Percentiles rank a stretch among this genome's conserved stretches.
Conservation (phyloP, 352 stramenopile species). For the Phytophthora meadii region DNA sequence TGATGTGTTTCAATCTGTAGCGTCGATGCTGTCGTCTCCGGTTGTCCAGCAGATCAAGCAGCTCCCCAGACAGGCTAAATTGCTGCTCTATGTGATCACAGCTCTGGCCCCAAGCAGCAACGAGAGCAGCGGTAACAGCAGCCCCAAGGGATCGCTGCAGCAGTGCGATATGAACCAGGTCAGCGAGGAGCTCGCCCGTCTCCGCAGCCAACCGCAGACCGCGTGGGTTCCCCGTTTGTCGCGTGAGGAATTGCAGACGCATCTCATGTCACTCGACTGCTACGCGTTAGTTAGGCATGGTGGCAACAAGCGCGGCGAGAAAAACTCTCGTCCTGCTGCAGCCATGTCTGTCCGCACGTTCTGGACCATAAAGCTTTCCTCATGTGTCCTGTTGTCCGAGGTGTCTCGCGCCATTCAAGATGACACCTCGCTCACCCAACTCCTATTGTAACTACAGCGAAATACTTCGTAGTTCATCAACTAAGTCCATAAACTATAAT, state of each 20-base stretch:
- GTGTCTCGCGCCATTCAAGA: slow-evolving; percentile 50
- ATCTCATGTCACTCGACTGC: slow-evolving; percentile 72
- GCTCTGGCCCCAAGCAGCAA: slow-evolving; percentile 50
- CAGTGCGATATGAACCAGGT: slow-evolving; percentile 54
- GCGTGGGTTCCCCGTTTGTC: slow-evolving; percentile 69
- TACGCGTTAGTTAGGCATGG: slow-evolving; percentile 68
- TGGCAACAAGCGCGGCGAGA: slow-evolving; percentile 18
- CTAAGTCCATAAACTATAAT: slow-evolving; percentile 29
- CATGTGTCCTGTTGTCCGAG: slow-evolving; percentile 54
- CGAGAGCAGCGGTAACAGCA: slow-evolving; percentile 9
- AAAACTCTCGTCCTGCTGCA: slow-evolving; percentile 20
- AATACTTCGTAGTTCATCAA: not conserved
- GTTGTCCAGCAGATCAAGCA: slow-evolving; percentile 64
- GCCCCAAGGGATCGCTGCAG: slow-evolving; percentile 9
- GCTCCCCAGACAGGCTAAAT: slow-evolving; percentile 66
- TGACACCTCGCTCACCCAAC: slow-evolving; percentile 51
- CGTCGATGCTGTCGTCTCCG: slow-evolving; percentile 51
- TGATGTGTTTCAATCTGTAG: slow-evolving; percentile 55
- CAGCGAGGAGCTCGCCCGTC: slow-evolving; percentile 52
- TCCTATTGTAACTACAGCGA: slow-evolving; percentile 23
- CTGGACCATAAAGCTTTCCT: slow-evolving; percentile 60
- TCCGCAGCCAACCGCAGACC: slow-evolving; percentile 43
- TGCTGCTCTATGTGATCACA: slow-evolving; percentile 74
- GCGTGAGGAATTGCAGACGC: slow-evolving; percentile 64
- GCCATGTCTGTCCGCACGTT: slow-evolving; percentile 35